These are phyloP conservation scores for Aethionema arabicum DNA, from an alignment of 345 rosid species.

Conservation along the genomic window DNA sequence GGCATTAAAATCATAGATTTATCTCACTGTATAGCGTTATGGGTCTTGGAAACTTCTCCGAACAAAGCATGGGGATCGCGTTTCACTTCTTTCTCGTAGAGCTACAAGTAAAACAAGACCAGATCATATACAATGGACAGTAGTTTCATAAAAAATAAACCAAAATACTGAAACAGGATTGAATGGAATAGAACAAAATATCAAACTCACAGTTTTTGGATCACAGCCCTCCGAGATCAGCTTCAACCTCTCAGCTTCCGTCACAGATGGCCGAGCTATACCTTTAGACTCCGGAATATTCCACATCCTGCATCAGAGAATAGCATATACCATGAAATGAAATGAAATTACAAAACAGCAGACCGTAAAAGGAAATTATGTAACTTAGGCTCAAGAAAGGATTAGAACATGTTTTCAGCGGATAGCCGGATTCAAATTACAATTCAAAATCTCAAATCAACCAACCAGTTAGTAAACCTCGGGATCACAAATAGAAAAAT, in stretches of 20 bases:
- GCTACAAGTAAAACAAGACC: constrained; percentile 41
- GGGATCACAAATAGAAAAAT: not conserved
- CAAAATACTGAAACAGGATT: constrained; percentile 1
- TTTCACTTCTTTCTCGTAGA: constrained; percentile 68
- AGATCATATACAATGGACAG: constrained; percentile 33
- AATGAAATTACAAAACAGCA: no score
- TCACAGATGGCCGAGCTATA: constrained; percentile 52
- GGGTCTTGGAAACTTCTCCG: constrained; percentile 79
- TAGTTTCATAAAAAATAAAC: not conserved
- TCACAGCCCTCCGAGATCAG: constrained; percentile 78
- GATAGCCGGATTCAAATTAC: not conserved
- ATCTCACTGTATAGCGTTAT: constrained; percentile 77
- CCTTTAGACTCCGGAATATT: constrained; percentile 64
- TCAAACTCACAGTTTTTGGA: constrained; percentile 55
- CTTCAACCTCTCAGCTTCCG: constrained; percentile 71
- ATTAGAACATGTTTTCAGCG: no score
- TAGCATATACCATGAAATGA: not conserved
- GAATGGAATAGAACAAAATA: not conserved
- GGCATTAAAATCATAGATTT: constrained; percentile 7
- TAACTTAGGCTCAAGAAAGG: no score
- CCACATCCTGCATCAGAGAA: constrained; percentile 62
- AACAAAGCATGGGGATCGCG: constrained; percentile 56
- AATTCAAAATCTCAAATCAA: not conserved
- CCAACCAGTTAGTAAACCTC: not conserved
- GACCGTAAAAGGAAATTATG: no score